These are phyloP conservation scores for Marsdenia floribunda DNA, from an alignment of 257 asterid species.

Conservation along the genomic window DNA sequence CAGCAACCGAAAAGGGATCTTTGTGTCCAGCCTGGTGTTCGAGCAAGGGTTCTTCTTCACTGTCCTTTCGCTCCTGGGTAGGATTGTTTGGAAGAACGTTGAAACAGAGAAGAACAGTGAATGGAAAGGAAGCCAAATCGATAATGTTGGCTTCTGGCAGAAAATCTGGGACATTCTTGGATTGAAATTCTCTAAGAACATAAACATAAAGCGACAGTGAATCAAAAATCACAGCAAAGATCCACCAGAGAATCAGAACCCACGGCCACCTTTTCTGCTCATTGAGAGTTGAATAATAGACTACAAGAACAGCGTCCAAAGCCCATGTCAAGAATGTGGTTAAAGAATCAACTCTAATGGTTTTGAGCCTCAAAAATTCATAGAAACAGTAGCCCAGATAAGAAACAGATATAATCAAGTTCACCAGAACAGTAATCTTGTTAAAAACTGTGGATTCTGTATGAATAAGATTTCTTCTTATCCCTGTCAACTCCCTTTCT, in stretches of 20 bases:
- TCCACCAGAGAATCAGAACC: slow-evolving; percentile 67
- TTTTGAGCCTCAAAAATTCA: slow-evolving; percentile 30
- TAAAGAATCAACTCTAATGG: slow-evolving; percentile 20
- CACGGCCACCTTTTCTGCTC: slow-evolving; percentile 51
- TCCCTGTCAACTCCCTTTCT: slow-evolving; percentile 9
- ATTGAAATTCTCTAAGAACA: slow-evolving; percentile 22
- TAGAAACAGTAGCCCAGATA: slow-evolving; percentile 40
- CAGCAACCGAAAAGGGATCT: slow-evolving; percentile 53
- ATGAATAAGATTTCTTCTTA: slow-evolving; percentile 4
- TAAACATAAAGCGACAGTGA: slow-evolving; percentile 26
- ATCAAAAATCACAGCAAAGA: slow-evolving; percentile 31
- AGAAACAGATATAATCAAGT: slow-evolving; percentile 28
- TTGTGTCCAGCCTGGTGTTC: neutral
- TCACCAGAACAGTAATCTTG: slow-evolving; percentile 41
- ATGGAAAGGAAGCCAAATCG: slow-evolving; percentile 52
- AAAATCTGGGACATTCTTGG: slow-evolving; percentile 25
- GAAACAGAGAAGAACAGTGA: slow-evolving; percentile 42
- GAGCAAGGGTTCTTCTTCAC: slow-evolving; percentile 40
- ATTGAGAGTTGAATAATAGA: slow-evolving; percentile 18
- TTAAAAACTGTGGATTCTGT: slow-evolving; percentile 21
- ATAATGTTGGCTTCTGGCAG: slow-evolving; percentile 29
- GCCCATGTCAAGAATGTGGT: slow-evolving; percentile 48
- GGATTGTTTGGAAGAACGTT: slow-evolving; percentile 21
- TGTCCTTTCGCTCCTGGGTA: slow-evolving; percentile 22
- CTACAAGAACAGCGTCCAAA: slow-evolving; percentile 35